Conservation (phyloP, 495 filamentous ascomycete genomes). For the Neurospora sp. region DNA sequence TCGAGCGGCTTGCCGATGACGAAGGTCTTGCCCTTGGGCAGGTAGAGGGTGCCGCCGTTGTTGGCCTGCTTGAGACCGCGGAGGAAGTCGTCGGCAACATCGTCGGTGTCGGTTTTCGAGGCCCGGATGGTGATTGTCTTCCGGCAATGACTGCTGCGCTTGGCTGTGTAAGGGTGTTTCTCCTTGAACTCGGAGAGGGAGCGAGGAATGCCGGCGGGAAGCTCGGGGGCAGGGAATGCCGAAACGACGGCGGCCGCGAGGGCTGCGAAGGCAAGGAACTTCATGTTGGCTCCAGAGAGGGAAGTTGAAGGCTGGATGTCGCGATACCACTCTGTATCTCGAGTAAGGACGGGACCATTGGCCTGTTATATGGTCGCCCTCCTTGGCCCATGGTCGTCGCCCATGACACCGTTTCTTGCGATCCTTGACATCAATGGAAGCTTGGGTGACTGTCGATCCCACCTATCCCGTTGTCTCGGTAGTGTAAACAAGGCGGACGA, state of each 20-base stretch:
- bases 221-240: slow-evolving; percentile 7
- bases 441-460: background rate
- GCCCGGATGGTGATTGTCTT: slow-evolving; percentile 39
- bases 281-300: slow-evolving; percentile 6
- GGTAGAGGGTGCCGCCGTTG: slow-evolving; percentile 39
- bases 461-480: background rate
- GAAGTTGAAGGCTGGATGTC: background rate
- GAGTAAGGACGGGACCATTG: background rate
- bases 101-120: slow-evolving; percentile 42
- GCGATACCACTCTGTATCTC: background rate
- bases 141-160: slow-evolving; percentile 13
- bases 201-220: slow-evolving; percentile 19
- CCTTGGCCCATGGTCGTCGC: background rate
- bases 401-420: background rate
- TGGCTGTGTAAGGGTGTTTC: slow-evolving; percentile 18
- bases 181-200: slow-evolving; percentile 20
- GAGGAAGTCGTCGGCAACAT: slow-evolving; percentile 44
- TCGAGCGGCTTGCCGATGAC: slow-evolving; percentile 48
- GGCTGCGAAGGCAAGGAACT: slow-evolving; percentile 6
- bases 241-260: slow-evolving; percentile 6
- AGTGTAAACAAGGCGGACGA: background rate
- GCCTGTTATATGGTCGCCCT: background rate
- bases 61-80: slow-evolving; percentile 43
- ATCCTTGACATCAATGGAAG: background rate
- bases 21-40: slow-evolving; percentile 42